Base-by-base conservation (phyloP, 371 early-diverging fungal species). In the Mycotypha africana region DNA sequence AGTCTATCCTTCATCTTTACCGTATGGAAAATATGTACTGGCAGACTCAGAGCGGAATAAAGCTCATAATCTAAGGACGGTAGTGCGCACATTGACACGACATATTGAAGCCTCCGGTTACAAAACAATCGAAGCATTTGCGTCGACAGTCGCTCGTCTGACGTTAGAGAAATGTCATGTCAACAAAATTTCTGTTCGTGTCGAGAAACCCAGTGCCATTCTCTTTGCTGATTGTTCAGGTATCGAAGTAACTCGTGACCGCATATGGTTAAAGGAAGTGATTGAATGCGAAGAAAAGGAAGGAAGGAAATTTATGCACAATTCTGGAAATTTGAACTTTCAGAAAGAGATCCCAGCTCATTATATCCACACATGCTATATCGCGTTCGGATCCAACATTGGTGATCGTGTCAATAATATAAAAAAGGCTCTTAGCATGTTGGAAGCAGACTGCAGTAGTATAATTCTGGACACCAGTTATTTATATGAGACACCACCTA, bases 401-500 rank as follows among this genome's bases (percentile, higher is more conserved):
- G 97, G 96, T 11, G 82, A 96, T 55, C 76, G 89, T 23, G 73
- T 80, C 10, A 70, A 58, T 3, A 89, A 94, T 54, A 83, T 98
- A 49, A 72, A 86, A 24, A 51, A 68, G 16, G 95, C 95, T 0
- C 48, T 98, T n/a, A 51, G 52, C 22, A 35, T 60, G 25, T 62
- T 97, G 19, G 76, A 81, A 54, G 51, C 55, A 1, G 63, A 70
- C 16, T 62, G 69, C 3, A 46, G 51, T 12, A 77, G 81, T 40
- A 62, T 71, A 12, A 64, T 98, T 3, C 55, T 88, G n/a, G 93
- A 96, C 53, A 95, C 97, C 10, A 95, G 95, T 32, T 97, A 91
- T 66, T 60, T 98, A 49, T 98, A 98, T 65, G 93, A 97, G 59
- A 93, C 97, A 0, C 74, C 86, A 10, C 93, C 98, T 25, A 97